phyloP scores from a whole-genome alignment of 768 basidiomycete genomes.

The Russula olivacea region DNA sequence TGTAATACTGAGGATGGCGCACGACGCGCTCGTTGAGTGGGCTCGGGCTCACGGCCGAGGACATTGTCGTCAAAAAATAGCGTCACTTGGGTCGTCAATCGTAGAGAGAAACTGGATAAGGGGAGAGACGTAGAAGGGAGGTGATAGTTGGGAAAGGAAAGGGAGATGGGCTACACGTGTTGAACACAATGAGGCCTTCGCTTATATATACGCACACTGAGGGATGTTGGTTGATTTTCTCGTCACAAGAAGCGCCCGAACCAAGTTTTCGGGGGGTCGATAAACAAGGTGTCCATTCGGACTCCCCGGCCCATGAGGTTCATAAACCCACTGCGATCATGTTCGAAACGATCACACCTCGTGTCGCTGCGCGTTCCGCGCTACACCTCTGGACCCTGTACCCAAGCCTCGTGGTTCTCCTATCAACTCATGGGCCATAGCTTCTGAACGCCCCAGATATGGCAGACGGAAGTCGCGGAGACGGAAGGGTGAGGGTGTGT shows the following conservation, averaged over 20 bases:
- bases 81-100: slow-evolving; percentile 19
- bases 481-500: neutral
- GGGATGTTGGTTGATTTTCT: slow-evolving; percentile 19
- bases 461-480: neutral
- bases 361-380: slow-evolving; percentile 5
- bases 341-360: slow-evolving; percentile 9
- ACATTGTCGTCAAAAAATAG: slow-evolving; percentile 19
- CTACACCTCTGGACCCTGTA: slow-evolving; percentile 8
- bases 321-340: slow-evolving; percentile 9
- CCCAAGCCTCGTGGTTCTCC: slow-evolving; percentile 16
- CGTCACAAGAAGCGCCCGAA: slow-evolving; percentile 13
- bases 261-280: slow-evolving; percentile 10
- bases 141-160: slow-evolving; percentile 19
- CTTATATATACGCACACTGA: slow-evolving; percentile 21
- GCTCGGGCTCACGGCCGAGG: slow-evolving; percentile 16
- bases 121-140: neutral
- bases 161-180: slow-evolving; percentile 25
- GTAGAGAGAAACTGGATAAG: neutral
- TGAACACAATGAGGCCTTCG: slow-evolving; percentile 23
- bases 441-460: neutral
- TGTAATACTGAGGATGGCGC: slow-evolving; percentile 40
- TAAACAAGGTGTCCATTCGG: slow-evolving; percentile 7
- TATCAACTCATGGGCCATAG: neutral
- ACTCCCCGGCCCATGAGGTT: slow-evolving; percentile 17
- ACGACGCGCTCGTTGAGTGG: slow-evolving; percentile 27